A percentile compares a stretch with the other conserved stretches of the same genome.
These are phyloP conservation scores for Nitzschia sp. DNA, from an alignment of 108 stramenopile species.

Conservation along the genomic window DNA sequence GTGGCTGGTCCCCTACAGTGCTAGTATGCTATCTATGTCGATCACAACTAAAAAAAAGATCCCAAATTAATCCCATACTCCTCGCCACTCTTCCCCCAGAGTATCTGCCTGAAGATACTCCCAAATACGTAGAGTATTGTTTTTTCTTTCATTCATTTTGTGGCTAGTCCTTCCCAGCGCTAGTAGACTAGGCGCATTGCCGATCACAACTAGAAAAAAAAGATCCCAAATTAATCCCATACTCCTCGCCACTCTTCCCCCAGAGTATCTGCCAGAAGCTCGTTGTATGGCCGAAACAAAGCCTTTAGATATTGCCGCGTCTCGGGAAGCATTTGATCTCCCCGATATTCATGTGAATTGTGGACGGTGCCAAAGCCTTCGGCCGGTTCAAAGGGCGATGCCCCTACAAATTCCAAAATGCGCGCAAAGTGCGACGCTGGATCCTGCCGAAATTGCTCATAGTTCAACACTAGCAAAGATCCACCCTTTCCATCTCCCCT, in stretches of 20 bases:
- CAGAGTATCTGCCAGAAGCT: constrained; percentile 13
- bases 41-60: too few species aligned
- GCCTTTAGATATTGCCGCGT: constrained; percentile 28
- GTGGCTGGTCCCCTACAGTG: too few species aligned
- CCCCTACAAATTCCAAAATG: constrained; percentile 22
- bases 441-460: constrained; percentile 17
- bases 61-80: constrained; percentile 29
- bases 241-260: constrained; percentile 30
- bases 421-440: constrained; percentile 17
- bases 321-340: neutral
- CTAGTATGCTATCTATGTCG: too few species aligned
- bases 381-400: constrained; percentile 17
- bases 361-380: neutral
- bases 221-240: too few species aligned
- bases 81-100: constrained; percentile 33
- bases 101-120: too few species aligned
- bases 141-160: too few species aligned
- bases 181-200: too few species aligned
- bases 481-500: neutral
- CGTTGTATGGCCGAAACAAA: constrained; percentile 39
- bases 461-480: constrained; percentile 23
- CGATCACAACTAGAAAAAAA: too few species aligned
- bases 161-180: too few species aligned
- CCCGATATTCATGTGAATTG: constrained; percentile 11
- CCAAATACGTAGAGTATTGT: too few species aligned